phyloP scores from a whole-genome alignment of 1,139 yeast genomes.

The Taphrina flavorubra region DNA sequence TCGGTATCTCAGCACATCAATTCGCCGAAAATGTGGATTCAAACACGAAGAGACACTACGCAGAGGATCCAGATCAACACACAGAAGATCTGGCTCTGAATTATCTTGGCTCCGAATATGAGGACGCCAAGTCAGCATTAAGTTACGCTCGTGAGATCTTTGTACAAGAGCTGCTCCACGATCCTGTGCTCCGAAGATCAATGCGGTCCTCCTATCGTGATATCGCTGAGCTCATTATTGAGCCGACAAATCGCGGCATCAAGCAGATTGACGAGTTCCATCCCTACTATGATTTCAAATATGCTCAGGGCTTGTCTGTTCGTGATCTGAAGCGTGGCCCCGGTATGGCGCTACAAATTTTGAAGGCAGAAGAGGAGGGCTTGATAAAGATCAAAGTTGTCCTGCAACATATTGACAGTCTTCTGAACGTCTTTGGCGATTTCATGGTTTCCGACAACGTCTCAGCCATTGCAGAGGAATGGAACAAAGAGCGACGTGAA shows the following conservation, averaged over 20 bases:
- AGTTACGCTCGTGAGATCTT: slow-evolving; percentile 76
- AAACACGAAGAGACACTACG: slow-evolving; percentile 70
- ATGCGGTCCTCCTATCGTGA: slow-evolving; percentile 70
- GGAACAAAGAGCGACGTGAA: slow-evolving; percentile 78
- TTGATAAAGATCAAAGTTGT: slow-evolving; percentile 58
- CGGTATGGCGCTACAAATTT: slow-evolving; percentile 82
- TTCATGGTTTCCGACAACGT: slow-evolving; percentile 77
- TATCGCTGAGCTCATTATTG: slow-evolving; percentile 73
- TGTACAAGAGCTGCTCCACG: slow-evolving; percentile 79
- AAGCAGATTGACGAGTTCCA: slow-evolving; percentile 78
- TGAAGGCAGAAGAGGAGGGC: slow-evolving; percentile 82
- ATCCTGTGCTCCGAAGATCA: slow-evolving; percentile 78
- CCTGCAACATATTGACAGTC: slow-evolving; percentile 48
- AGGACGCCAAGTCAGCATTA: slow-evolving; percentile 62
- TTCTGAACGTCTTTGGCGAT: slow-evolving; percentile 60
- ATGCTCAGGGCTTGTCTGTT: slow-evolving; percentile 80
- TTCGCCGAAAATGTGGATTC: slow-evolving; percentile 84
- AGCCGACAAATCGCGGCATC: slow-evolving; percentile 85
- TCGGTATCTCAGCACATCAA: slow-evolving; percentile 78
- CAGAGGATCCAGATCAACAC: slow-evolving; percentile 68
- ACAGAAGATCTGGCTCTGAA: slow-evolving; percentile 71
- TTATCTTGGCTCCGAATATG: slow-evolving; percentile 53
- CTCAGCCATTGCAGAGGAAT: slow-evolving; percentile 75
- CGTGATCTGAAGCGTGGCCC: slow-evolving; percentile 75
- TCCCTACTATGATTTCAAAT: slow-evolving; percentile 87